Evolutionary conservation across 176 grass and related monocot genomes (phyloP), one percentile per base, ranked within the genome.

Genomic region (Oryza nivara): DNA sequence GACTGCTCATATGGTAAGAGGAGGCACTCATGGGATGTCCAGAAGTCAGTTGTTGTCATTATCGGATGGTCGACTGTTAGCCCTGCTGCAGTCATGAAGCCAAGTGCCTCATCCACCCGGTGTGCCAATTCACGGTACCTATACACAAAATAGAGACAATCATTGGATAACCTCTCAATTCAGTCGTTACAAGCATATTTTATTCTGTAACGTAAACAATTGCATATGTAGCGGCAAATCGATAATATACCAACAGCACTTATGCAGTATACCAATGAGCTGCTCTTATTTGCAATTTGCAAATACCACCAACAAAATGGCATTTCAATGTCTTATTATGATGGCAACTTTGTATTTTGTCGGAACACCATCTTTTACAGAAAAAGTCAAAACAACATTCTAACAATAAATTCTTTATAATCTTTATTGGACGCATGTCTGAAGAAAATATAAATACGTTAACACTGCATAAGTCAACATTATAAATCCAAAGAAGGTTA

Each of bases 1-100:
- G 96, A 44, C 77, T 98, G 93, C 87, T 98, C 96, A 8, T 95
- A 98, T 16, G 96, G 96, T 30, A 98, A 90, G 54, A 98, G 96
- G 26, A 98, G 93, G 45, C 96, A 98, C 65, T 98, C 96, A 6
- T 98, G 96, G 3, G 96, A 98, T 52, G 96, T 98, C 93, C 91
- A 95, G 83, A 98, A 98, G 72, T 98, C 96, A 5, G 96, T 98
- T 25, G 93, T 95, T 0, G 93, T 98, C 96, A 98, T 98, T 83
- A 98, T 92, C 4, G 96, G 96, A 84, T 98, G 96, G 67, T 98
- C 93, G 44, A 93, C 64, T 9, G 91, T 95, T 19, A 98, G 83
- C 36, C 96, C 96, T n/a, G 96, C 88, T 11, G 96, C 96, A 49
- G 89, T 80, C 96, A 98, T 98, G 91, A 98, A 95, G 13, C 96